phyloP scores from a whole-genome alignment of 2,329 filamentous ascomycete genomes.

The Colletotrichum cordylinicola region DNA sequence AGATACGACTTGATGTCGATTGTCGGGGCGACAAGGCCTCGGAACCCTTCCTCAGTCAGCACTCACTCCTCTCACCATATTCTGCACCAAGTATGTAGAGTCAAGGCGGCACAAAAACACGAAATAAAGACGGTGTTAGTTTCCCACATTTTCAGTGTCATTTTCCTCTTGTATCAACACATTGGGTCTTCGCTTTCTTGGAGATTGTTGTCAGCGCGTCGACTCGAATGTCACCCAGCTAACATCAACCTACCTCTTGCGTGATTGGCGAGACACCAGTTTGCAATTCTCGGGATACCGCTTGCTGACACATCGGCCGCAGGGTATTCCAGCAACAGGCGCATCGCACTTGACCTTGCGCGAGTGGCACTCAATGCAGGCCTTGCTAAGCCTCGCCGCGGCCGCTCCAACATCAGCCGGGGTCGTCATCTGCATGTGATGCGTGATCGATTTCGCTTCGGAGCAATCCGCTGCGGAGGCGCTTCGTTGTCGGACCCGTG shows the following conservation, averaged over 20 bases:
- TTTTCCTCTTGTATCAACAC: not conserved
- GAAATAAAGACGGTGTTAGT: not conserved
- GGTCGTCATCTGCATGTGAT: not conserved
- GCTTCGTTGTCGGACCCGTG: not conserved
- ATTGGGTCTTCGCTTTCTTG: not conserved
- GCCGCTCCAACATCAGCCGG: not conserved
- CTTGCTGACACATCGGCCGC: not conserved
- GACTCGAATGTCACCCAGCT: not conserved
- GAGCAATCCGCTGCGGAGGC: not conserved
- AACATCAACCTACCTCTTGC: not conserved
- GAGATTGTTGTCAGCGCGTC: fast-evolving
- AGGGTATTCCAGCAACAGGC: not conserved
- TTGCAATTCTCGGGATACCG: not conserved
- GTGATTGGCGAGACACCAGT: not conserved
- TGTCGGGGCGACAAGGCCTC: too few species aligned
- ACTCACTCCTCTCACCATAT: too few species aligned
- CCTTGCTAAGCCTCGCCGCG: not conserved
- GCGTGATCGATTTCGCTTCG: not conserved
- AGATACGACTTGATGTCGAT: not conserved
- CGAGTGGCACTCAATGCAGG: not conserved
- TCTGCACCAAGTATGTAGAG: not conserved
- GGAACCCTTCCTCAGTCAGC: not conserved
- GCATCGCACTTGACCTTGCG: not conserved
- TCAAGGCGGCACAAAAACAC: not conserved
- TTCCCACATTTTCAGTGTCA: not conserved